Evolutionary conservation across 1,284 basidiomycete genomes (phyloP).

Genomic region (Schizophyllum commune): DNA sequence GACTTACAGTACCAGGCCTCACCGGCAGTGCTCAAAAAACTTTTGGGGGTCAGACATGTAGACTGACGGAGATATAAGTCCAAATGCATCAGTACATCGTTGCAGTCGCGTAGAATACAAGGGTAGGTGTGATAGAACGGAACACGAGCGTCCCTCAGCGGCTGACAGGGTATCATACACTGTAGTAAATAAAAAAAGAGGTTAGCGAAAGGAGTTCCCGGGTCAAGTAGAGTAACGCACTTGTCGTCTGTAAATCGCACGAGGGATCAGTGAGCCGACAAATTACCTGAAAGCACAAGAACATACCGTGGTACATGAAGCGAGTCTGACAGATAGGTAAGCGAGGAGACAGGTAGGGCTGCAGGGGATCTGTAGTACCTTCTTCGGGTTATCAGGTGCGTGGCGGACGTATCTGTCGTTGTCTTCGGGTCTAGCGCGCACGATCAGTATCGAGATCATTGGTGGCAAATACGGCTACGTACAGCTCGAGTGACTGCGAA

Average conservation of each 20-base stretch:
- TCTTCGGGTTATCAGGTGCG: constrained; percentile 85
- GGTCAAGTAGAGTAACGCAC: not conserved
- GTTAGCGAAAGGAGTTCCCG: no score
- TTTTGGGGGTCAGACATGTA: no score
- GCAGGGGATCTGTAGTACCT: constrained; percentile 35
- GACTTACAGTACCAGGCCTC: no score
- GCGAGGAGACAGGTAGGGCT: constrained; percentile 8
- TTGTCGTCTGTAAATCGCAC: not conserved
- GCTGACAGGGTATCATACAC: no score
- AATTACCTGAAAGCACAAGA: constrained; percentile 2
- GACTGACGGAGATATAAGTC: no score
- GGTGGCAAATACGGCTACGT: constrained; percentile 14
- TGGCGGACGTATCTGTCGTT: constrained; percentile 72
- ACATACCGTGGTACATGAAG: constrained; percentile 71
- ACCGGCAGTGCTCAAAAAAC: no score
- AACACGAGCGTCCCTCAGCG: no score
- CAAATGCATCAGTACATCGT: no score
- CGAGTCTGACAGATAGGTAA: constrained; percentile 37
- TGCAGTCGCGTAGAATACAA: no score
- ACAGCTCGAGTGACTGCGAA: constrained; percentile 66
- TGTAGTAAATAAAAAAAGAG: no score
- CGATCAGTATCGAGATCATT: not conserved
- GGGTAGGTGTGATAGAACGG: no score
- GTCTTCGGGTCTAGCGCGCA: constrained; percentile 51
- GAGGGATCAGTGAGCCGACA: constrained; percentile 6